Percentiles rank a stretch among this genome's conserved stretches.
Evolutionary conservation across 345 rosid genomes (phyloP).

Genomic region (Euphorbia tirucalli): DNA sequence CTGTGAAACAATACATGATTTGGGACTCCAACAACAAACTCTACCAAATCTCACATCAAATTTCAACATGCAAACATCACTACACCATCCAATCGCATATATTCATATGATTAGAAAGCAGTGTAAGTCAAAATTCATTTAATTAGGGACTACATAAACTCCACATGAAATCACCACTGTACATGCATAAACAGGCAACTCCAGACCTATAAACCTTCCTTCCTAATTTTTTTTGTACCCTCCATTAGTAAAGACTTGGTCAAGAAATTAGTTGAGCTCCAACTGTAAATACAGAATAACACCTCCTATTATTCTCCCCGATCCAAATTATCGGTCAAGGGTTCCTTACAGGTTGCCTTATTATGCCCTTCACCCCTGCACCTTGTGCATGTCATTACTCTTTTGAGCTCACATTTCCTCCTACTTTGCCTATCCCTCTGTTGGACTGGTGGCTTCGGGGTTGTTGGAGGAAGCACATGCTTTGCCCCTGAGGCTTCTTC

Average conservation of each 20-base stretch:
- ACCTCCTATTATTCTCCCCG: not conserved
- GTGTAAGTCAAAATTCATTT: not conserved
- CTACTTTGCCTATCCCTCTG: conserved; percentile 46
- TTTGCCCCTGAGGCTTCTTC: conserved; percentile 26
- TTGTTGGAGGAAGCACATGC: conserved; percentile 59
- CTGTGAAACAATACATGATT: too few relatives aligned
- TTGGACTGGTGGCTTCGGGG: conserved; percentile 38
- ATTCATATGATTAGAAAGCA: conserved; percentile 1
- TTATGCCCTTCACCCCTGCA: conserved; percentile 87
- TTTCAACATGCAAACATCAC: too few relatives aligned
- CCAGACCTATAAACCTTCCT: not conserved
- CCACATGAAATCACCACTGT: not conserved
- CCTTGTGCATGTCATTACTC: conserved; percentile 61
- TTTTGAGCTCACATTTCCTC: conserved; percentile 43
- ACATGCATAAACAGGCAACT: not conserved
- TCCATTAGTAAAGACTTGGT: not conserved
- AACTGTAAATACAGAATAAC: not conserved
- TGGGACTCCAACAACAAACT: too few relatives aligned
- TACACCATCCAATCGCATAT: not conserved
- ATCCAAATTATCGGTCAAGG: not conserved
- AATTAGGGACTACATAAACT: not conserved
- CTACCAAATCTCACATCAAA: too few relatives aligned
- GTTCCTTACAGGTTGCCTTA: conserved; percentile 73
- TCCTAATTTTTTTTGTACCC: not conserved
- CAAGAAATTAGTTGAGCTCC: not conserved